These are phyloP conservation scores for Trypethelium eluteriae DNA, from an alignment of 495 filamentous ascomycete genomes.

Conservation along the genomic window DNA sequence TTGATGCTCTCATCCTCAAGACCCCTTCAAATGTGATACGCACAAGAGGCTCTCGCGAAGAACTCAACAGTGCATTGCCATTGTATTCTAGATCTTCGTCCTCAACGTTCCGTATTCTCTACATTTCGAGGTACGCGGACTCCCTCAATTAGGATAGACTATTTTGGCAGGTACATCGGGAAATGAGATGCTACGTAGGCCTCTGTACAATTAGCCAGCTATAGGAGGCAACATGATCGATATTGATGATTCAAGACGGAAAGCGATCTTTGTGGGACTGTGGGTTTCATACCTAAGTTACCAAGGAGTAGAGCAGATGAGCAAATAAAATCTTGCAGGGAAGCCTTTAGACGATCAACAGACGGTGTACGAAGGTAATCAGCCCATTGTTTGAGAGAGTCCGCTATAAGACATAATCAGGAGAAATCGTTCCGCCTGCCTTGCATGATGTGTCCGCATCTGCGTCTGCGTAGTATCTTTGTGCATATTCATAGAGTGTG, in stretches of 20 bases:
- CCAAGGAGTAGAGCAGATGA: too few relatives aligned
- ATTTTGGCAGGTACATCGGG: neutral
- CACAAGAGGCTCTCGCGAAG: neutral
- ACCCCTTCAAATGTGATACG: neutral
- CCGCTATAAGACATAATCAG: too few relatives aligned
- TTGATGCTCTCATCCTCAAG: neutral
- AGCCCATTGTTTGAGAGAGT: too few relatives aligned
- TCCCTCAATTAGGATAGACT: neutral
- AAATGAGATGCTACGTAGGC: neutral
- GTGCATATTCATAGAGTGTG: neutral
- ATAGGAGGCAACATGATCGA: neutral
- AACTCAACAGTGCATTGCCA: too few relatives aligned
- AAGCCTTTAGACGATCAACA: too few relatives aligned
- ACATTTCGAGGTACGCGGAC: neutral
- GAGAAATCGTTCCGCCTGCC: too few relatives aligned
- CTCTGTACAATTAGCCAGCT: neutral
- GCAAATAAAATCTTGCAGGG: too few relatives aligned
- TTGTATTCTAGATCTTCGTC: neutral
- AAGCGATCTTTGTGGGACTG: too few relatives aligned
- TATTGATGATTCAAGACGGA: neutral
- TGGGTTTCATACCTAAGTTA: too few relatives aligned
- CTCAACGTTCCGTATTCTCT: neutral
- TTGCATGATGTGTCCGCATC: neutral
- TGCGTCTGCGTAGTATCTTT: neutral
- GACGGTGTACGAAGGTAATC: too few relatives aligned